phyloP scores from a whole-genome alignment of 495 filamentous ascomycete genomes.

The Cryomyces antarcticus region DNA sequence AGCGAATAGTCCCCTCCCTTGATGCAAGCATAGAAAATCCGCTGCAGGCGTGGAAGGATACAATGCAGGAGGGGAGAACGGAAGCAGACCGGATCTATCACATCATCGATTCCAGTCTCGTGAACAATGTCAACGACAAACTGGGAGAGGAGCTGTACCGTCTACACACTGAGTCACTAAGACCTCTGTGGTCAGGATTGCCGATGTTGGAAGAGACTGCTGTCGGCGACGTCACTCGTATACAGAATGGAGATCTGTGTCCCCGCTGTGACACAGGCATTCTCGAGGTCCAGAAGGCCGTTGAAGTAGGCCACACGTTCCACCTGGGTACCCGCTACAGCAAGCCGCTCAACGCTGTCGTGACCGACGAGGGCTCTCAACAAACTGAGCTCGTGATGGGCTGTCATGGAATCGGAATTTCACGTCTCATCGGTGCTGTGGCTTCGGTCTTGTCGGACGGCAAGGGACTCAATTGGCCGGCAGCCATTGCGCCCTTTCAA shows the following conservation, averaged over 20 bases:
- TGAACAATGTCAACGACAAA: background rate
- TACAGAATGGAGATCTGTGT: slow-evolving; percentile 50
- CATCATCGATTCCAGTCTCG: background rate
- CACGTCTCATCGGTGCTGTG: slow-evolving; percentile 71
- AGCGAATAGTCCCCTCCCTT: slow-evolving; percentile 39
- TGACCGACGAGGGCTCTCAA: slow-evolving; percentile 16
- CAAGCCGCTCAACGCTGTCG: slow-evolving; percentile 41
- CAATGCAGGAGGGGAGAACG: background rate
- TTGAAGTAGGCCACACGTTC: slow-evolving; percentile 92
- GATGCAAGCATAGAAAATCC: slow-evolving; percentile 45
- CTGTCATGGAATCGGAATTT: slow-evolving; percentile 88
- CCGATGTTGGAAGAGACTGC: slow-evolving; percentile 7
- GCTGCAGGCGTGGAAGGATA: background rate
- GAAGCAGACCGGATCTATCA: background rate
- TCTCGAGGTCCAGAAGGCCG: slow-evolving; percentile 46
- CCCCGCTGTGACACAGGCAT: slow-evolving; percentile 41
- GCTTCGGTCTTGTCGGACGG: slow-evolving; percentile 52
- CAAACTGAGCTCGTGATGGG: slow-evolving; percentile 65
- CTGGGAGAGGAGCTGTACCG: background rate
- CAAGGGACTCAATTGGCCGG: slow-evolving; percentile 75
- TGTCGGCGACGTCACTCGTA: slow-evolving; percentile 32
- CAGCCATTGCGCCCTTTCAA: slow-evolving; percentile 69
- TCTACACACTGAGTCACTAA: background rate
- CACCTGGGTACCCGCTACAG: slow-evolving; percentile 81
- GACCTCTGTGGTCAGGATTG: background rate